phyloP scores from a whole-genome alignment of 768 basidiomycete genomes.

The Galerina sulciceps region DNA sequence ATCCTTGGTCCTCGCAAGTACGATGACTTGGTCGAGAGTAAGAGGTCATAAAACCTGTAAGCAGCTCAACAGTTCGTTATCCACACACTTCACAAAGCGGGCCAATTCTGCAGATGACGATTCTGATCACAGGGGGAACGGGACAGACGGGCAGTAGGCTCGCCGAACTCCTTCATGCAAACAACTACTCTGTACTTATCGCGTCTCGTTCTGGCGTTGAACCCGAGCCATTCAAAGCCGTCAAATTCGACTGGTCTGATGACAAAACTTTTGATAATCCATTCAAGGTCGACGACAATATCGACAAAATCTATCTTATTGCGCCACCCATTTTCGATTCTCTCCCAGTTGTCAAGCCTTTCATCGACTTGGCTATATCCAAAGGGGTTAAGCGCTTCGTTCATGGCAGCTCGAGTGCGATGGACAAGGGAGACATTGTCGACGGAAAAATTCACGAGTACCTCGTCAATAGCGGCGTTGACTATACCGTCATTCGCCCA shows the following conservation, averaged over 20 bases:
- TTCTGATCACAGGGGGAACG: constrained; percentile 40
- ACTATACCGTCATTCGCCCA: constrained; percentile 38
- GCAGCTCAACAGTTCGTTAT: background rate
- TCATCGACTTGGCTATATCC: constrained; percentile 33
- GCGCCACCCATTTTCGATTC: constrained; percentile 13
- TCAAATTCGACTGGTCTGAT: constrained; percentile 42
- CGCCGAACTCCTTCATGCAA: constrained; percentile 27
- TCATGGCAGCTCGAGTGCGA: constrained; percentile 28
- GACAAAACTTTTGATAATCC: constrained; percentile 33
- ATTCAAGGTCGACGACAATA: constrained; percentile 27
- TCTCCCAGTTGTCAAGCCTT: constrained; percentile 20
- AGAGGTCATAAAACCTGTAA: too few species aligned
- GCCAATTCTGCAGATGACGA: constrained; percentile 28
- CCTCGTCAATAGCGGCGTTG: constrained; percentile 32
- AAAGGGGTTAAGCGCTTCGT: constrained; percentile 40
- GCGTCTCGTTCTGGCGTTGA: constrained; percentile 31
- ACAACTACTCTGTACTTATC: constrained; percentile 29
- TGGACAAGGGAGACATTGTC: constrained; percentile 25
- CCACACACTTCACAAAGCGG: background rate
- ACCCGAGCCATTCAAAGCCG: constrained; percentile 29
- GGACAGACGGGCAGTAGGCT: constrained; percentile 33
- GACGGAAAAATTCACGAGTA: constrained; percentile 39
- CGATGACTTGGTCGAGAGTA: too few species aligned
- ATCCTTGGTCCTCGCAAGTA: too few species aligned
- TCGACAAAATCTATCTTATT: constrained; percentile 21